Percentiles rank a stretch among this genome's conserved stretches.
These are phyloP conservation scores for Magnusiomyces tetraspermus DNA, from an alignment of 1,139 yeast genomes.

Conservation along the genomic window DNA sequence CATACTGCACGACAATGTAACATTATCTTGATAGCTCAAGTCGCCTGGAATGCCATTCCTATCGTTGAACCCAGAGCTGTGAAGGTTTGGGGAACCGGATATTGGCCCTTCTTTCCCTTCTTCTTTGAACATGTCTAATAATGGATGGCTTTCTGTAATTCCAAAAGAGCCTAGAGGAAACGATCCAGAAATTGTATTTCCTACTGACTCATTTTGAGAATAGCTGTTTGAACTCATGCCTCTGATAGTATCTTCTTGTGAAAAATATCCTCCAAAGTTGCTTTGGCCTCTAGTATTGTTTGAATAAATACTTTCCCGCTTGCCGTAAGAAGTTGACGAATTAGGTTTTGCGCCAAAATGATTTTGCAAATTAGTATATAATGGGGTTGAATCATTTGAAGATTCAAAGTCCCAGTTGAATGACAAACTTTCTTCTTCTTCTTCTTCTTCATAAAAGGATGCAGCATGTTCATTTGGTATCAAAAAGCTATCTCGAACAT, in stretches of 20 bases:
- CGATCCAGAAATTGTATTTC: background rate
- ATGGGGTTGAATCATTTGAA: background rate
- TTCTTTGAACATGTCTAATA: conserved; percentile 12
- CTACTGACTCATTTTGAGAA: background rate
- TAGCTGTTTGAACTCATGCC: background rate
- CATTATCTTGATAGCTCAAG: background rate
- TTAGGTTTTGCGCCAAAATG: background rate
- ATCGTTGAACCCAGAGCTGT: background rate
- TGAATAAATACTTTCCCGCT: background rate
- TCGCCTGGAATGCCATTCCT: background rate
- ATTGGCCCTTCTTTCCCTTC: conserved; percentile 1
- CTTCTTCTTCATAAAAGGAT: conserved; percentile 22
- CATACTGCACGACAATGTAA: background rate
- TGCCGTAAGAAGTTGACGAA: background rate
- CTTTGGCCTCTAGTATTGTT: too few relatives aligned
- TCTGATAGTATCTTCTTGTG: background rate
- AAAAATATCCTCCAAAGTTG: too few relatives aligned
- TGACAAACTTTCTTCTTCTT: conserved; percentile 39
- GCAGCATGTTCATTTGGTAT: conserved; percentile 21
- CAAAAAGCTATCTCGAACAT: conserved; percentile 24
- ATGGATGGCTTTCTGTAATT: conserved; percentile 11
- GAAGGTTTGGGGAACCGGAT: background rate
- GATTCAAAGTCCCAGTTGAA: conserved; percentile 75
- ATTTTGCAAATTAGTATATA: background rate
- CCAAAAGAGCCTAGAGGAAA: background rate